Conservation (phyloP, 2,329 filamentous ascomycete genomes). For the Diplocarpon rosae region DNA sequence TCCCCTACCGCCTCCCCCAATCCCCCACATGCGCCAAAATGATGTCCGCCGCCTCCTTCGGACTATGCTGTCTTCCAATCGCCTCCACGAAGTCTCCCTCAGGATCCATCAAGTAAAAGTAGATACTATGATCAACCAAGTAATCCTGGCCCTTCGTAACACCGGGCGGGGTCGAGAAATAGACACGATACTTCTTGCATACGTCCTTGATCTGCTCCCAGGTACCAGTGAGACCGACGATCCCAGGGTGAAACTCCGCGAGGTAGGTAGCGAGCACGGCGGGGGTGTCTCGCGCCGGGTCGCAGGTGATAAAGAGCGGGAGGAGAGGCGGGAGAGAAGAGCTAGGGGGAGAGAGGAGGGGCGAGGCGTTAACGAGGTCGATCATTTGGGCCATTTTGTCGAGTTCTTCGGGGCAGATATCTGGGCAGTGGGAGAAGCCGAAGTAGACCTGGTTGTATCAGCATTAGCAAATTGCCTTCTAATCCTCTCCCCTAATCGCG, state of each 20-base stretch:
- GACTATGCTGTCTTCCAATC: conserved; percentile 86
- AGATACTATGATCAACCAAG: conserved; percentile 96
- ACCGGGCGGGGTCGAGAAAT: conserved; percentile 84
- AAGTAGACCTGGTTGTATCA: conserved; percentile 66
- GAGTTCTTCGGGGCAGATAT: conserved; percentile 97
- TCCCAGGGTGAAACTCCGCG: conserved; percentile 75
- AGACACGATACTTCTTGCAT: conserved; percentile 93
- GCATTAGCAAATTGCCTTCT: neutral
- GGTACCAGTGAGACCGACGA: conserved; percentile 82
- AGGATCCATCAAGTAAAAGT: conserved; percentile 99
- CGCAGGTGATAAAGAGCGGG: conserved; percentile 87
- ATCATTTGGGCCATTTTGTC: conserved; percentile 99
- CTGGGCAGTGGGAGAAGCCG: conserved; percentile 94
- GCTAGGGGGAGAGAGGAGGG: conserved; percentile 18
- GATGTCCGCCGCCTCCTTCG: conserved; percentile 70
- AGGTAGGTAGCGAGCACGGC: conserved; percentile 78
- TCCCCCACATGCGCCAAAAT: conserved; percentile 80
- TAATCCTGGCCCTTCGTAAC: conserved; percentile 94
- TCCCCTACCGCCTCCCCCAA: conserved; percentile 33
- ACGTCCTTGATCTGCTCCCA: conserved; percentile 90
- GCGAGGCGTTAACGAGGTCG: conserved; percentile 49
- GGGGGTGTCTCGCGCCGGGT: conserved; percentile 83
- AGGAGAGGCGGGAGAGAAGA: conserved; percentile 42
- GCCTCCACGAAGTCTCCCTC: conserved; percentile 98
- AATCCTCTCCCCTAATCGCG: neutral